Evolutionary conservation across 257 asterid genomes (phyloP).

Genomic region (Avicennia marina): DNA sequence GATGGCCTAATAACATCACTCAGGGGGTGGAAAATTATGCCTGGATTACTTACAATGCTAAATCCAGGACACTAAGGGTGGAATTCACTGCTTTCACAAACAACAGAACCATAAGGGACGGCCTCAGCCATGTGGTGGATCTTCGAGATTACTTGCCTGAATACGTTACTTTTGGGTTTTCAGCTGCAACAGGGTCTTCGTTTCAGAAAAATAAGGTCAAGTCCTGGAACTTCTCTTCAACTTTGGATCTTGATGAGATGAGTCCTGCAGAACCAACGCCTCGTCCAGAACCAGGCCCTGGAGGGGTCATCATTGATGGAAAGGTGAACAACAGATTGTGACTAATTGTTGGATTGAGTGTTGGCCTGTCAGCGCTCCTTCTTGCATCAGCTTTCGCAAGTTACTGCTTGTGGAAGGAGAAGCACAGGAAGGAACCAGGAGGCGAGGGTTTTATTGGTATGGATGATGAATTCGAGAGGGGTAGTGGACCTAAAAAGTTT

Average conservation of each 20-base stretch:
- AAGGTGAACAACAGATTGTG: neutral
- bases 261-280: too few relatives aligned
- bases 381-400: neutral
- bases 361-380: conserved; percentile 5
- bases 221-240: conserved; percentile 29
- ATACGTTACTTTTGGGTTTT: conserved; percentile 31
- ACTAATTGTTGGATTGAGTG: conserved; percentile 12
- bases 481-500: conserved; percentile 17
- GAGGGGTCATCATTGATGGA: too few relatives aligned
- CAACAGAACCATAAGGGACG: neutral
- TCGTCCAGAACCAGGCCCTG: too few relatives aligned
- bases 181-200: conserved; percentile 23
- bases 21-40: conserved; percentile 17
- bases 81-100: conserved; percentile 13
- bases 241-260: neutral
- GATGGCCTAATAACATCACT: conserved; percentile 14
- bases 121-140: conserved; percentile 17
- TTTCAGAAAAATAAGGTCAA: conserved; percentile 10
- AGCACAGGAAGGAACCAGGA: neutral
- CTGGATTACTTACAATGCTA: conserved; percentile 22
- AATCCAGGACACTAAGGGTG: conserved; percentile 18
- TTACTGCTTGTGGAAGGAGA: conserved; percentile 11
- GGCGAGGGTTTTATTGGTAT: neutral
- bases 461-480: conserved; percentile 23
- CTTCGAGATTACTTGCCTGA: conserved; percentile 34